phyloP scores from a whole-genome alignment of 2,329 filamentous ascomycete genomes.

The Talaromyces verruculosus region DNA sequence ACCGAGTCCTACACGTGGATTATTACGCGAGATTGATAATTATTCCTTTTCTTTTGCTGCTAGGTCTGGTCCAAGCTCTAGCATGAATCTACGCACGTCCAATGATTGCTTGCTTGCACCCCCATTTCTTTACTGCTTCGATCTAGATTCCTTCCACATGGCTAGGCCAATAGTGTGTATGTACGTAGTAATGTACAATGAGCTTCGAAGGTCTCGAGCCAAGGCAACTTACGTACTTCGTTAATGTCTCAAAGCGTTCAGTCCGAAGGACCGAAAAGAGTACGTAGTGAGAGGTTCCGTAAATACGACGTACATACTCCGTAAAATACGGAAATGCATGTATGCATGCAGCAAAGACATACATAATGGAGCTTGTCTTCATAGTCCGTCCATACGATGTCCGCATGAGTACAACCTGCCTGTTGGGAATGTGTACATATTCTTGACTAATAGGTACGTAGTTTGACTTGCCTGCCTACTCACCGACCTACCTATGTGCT shows the following conservation, averaged over 20 bases:
- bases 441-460: too few species aligned
- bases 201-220: not conserved
- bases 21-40: not conserved
- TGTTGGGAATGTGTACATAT: not conserved
- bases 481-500: not conserved
- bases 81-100: not conserved
- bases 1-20: slow-evolving; percentile 5
- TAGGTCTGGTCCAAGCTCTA: not conserved
- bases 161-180: slow-evolving; percentile 2
- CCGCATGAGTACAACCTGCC: not conserved
- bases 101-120: not conserved
- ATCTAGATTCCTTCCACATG: slow-evolving; percentile 4
- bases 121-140: not conserved
- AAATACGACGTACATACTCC: not conserved
- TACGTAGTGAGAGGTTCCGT: not conserved
- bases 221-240: not conserved
- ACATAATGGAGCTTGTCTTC: not conserved
- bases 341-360: slow-evolving; percentile 8
- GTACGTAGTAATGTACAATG: not conserved
- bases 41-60: not conserved
- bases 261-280: not conserved
- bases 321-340: not conserved
- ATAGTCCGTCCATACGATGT: not conserved
- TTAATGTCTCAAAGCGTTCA: not conserved
- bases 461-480: not conserved